phyloP scores from a whole-genome alignment of 2,329 filamentous ascomycete genomes.

The Purpureocillium lavendulum region DNA sequence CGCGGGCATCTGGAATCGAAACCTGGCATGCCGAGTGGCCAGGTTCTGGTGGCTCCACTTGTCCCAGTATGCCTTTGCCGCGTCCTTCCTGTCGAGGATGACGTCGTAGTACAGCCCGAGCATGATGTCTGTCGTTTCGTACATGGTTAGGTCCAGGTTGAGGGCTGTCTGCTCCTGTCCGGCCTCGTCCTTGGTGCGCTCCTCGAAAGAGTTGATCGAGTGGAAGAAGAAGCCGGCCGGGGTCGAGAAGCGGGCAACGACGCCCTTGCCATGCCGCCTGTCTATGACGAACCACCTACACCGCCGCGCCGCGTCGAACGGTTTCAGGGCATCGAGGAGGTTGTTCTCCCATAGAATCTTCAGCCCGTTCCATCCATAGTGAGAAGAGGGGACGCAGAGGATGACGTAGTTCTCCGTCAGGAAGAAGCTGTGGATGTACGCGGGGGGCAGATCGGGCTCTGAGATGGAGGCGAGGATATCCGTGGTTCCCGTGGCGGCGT shows the following conservation, averaged over 20 bases:
- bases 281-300: constrained; percentile 71
- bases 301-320: constrained; percentile 47
- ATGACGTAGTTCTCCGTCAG: constrained; percentile 63
- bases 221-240: constrained; percentile 73
- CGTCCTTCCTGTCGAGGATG: constrained; percentile 44
- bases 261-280: constrained; percentile 48
- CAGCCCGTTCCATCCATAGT: constrained; percentile 48
- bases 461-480: constrained; percentile 62
- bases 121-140: constrained; percentile 57
- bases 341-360: constrained; percentile 58
- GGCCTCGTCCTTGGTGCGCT: constrained; percentile 29
- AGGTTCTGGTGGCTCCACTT: constrained; percentile 26
- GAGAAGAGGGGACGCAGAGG: constrained; percentile 63
- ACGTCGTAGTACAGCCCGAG: constrained; percentile 63
- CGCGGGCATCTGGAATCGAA: constrained; percentile 29
- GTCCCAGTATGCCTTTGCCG: constrained; percentile 33
- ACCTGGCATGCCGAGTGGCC: constrained; percentile 32
- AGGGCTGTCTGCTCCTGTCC: constrained; percentile 34
- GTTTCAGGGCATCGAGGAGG: constrained; percentile 57
- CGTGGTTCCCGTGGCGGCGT: constrained; percentile 53
- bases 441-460: constrained; percentile 38
- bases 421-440: constrained; percentile 81
- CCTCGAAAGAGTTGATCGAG: constrained; percentile 68
- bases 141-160: constrained; percentile 57
- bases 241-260: constrained; percentile 61